Conservation (phyloP, 345 rosid species). For the Hypericum perforatum region DNA sequence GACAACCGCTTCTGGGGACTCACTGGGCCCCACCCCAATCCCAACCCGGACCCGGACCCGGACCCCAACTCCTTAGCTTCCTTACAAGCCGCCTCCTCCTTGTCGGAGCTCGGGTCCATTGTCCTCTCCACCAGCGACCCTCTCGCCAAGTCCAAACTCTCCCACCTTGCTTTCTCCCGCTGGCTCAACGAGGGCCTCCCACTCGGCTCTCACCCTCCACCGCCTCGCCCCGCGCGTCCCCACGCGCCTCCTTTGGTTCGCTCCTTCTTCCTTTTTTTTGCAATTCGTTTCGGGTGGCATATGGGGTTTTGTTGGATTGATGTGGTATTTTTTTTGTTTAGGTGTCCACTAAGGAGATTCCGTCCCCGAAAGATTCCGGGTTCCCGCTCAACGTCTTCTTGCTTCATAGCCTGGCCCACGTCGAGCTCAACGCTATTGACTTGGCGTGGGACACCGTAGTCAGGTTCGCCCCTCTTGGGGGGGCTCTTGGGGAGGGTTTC, state of each 20-base stretch:
- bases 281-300: background rate
- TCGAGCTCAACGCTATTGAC: constrained; percentile 94
- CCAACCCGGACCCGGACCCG: constrained; percentile 4
- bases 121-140: constrained; percentile 72
- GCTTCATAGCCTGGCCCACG: constrained; percentile 92
- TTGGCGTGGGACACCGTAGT: constrained; percentile 97
- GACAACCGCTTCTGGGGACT: constrained; percentile 73
- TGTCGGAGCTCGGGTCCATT: constrained; percentile 73
- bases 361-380: constrained; percentile 52
- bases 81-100: constrained; percentile 51
- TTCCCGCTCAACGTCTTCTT: constrained; percentile 84
- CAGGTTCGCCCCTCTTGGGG: constrained; percentile 60
- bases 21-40: constrained; percentile 44
- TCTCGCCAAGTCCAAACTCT: constrained; percentile 51
- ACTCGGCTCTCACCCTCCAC: constrained; percentile 45
- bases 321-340: constrained; percentile 9
- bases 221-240: constrained; percentile 70
- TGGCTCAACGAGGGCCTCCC: constrained; percentile 59
- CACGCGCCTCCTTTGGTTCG: constrained; percentile 55
- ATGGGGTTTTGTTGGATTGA: background rate
- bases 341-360: constrained; percentile 77
- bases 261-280: background rate
- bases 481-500: constrained; percentile 55
- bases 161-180: constrained; percentile 68
- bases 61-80: background rate